These are phyloP conservation scores for Phlyctochytrium arcticum DNA, from an alignment of 192 early-diverging fungal species.

Conservation along the genomic window DNA sequence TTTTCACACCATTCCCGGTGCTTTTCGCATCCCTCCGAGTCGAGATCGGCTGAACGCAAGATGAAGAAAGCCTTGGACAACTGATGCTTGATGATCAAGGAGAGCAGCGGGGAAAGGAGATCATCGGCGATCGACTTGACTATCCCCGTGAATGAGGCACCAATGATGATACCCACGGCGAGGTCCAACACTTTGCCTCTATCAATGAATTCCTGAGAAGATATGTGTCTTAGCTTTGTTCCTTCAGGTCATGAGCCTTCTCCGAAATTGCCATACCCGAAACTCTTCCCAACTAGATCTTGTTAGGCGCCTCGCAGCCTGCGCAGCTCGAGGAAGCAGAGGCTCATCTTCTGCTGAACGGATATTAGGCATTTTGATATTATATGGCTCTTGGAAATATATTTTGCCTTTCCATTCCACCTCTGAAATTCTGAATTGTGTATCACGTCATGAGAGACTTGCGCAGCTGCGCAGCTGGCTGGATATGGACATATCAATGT, in stretches of 20 bases:
- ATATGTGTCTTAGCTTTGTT: not conserved
- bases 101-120: conserved; percentile 52
- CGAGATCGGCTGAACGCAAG: not conserved
- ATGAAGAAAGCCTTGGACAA: not conserved
- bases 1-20: not conserved
- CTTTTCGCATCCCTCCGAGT: not conserved
- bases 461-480: not conserved
- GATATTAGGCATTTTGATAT: not conserved
- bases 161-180: conserved; percentile 66
- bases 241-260: too few species aligned
- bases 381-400: not conserved
- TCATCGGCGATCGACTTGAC: conserved; percentile 46
- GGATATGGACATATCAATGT: not conserved
- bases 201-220: conserved; percentile 14
- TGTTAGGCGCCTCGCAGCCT: not conserved
- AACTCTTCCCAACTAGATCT: conserved; percentile 14
- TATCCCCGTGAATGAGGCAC: conserved; percentile 43
- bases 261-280: not conserved
- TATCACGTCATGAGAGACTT: not conserved
- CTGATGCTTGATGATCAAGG: conserved; percentile 6
- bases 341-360: not conserved
- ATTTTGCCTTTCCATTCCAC: not conserved
- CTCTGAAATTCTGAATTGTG: not conserved
- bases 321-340: conserved; percentile 8
- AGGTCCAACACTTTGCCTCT: conserved; percentile 61